Evolutionary conservation across 768 basidiomycete genomes (phyloP).

Genomic region (Suillus weaverae): DNA sequence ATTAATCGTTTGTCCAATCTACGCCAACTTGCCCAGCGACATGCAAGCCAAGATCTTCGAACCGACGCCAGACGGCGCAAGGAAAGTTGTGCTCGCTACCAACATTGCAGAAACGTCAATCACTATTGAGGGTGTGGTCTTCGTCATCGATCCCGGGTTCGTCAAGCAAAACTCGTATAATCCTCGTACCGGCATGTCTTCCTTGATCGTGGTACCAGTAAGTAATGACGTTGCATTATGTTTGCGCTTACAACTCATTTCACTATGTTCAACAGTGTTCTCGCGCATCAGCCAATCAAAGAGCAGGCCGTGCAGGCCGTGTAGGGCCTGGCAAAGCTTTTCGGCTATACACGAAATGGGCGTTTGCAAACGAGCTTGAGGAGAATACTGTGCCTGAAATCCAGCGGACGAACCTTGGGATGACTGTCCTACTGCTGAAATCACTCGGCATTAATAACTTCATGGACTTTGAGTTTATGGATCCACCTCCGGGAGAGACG

Average conservation of each 20-base stretch:
- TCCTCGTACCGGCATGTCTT: conserved; percentile 98
- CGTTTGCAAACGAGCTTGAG: conserved; percentile 92
- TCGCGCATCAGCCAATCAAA: conserved; percentile 93
- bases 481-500: conserved; percentile 97
- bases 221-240: conserved; percentile 31
- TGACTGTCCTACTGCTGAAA: conserved; percentile 93
- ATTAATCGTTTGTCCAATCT: conserved; percentile 94
- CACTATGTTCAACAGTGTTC: conserved; percentile 64
- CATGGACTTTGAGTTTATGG: conserved; percentile 97
- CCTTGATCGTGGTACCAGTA: conserved; percentile 92
- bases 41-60: conserved; percentile 99
- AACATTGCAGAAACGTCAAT: conserved; percentile 99
- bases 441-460: conserved; percentile 98
- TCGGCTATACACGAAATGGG: conserved; percentile 99
- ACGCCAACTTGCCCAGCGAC: conserved; percentile 97
- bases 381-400: conserved; percentile 98
- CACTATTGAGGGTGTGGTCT: conserved; percentile 98
- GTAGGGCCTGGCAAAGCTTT: conserved; percentile 98
- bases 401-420: conserved; percentile 95
- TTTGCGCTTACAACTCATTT: conserved; percentile 2
- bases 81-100: conserved; percentile 97
- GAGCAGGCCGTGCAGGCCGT: conserved; percentile 95
- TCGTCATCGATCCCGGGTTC: conserved; percentile 98
- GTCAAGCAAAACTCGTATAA: conserved; percentile 99
- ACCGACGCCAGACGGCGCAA: conserved; percentile 92